Evolutionary conservation across 1,284 basidiomycete genomes (phyloP), one percentile per base, ranked within the genome.

Genomic region (Puccinia coronata): DNA sequence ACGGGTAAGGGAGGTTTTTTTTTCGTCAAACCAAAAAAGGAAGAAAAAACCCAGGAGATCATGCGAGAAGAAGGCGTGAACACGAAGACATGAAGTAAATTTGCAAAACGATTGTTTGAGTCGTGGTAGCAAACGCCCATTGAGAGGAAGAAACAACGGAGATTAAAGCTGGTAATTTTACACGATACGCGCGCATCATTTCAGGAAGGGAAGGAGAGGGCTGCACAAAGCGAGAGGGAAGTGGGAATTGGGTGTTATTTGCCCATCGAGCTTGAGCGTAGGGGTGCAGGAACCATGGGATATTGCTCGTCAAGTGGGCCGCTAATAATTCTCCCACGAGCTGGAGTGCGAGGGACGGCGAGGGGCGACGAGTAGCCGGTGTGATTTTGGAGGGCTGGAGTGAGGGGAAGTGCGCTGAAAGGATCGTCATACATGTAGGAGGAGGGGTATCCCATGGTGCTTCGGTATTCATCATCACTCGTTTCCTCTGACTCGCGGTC

Each of bases 381-480:
- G 20, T 34, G 14, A 14, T 8, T 34, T 9, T 61, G 59, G 31
- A 34, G 31, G 31, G 59, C 6, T 5, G 59, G 59, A 36, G 59
- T 61, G 31, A 36, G 18, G 31, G 59, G 59, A 9, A 12, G 34
- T 16, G 59, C 9, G 59, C 36, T 34, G 59, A 20, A 61, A 16
- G 59, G 11, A 36, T 61, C 59, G 31, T 61, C 59, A 36, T 59
- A 25, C 57, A 61, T 61, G 31, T 31, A 36, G 36, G 59, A 31
- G 2, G 59, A 61, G n/a, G n/a, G n/a, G 59, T 61, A 61, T 28
- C 31, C 3, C 25, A 61, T 34, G 11, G 12, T 47, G 28, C 34
- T 69, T 9, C 47, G 39, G 39, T 69, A 36, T 28, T 69, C 67
- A 16, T 69, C 36, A 69, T 69, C 47, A n/a, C 23, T 69, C 11